Conservation (phyloP, 2,329 filamentous ascomycete species). For the Spiromastix sp. region DNA sequence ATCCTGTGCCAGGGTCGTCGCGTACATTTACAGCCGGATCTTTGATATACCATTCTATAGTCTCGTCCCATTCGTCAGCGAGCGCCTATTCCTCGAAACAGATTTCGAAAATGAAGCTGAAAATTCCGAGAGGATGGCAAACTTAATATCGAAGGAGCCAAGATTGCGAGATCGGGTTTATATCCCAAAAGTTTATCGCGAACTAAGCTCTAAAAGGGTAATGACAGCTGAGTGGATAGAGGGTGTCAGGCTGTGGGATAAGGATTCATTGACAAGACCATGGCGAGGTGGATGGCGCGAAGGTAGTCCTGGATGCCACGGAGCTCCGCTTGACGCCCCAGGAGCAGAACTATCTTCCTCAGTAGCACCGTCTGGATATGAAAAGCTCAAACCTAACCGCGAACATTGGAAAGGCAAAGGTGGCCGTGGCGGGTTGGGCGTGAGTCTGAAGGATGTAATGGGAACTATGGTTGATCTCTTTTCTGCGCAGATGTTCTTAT, state of each 20-base stretch:
- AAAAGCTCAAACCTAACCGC: constrained; percentile 68
- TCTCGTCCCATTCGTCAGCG: constrained; percentile 83
- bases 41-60: constrained; percentile 91
- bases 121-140: constrained; percentile 77
- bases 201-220: constrained; percentile 71
- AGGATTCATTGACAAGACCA: constrained; percentile 61
- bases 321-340: constrained; percentile 49
- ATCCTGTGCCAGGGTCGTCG: constrained; percentile 52
- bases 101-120: constrained; percentile 87
- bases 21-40: constrained; percentile 70
- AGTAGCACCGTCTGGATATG: constrained; percentile 23
- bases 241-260: constrained; percentile 86
- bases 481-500: constrained; percentile 95
- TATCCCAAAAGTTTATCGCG: constrained; percentile 72
- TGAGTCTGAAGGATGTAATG: constrained; percentile 82
- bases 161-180: constrained; percentile 72
- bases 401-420: constrained; percentile 64
- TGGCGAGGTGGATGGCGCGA: constrained; percentile 71
- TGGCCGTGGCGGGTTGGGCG: constrained; percentile 68
- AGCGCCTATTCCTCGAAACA: constrained; percentile 84
- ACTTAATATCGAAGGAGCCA: constrained; percentile 64
- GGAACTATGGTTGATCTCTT: constrained; percentile 93
- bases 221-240: constrained; percentile 98
- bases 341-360: constrained; percentile 26
- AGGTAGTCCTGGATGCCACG: constrained; percentile 68